Conservation (phyloP, 306 rosid species). For the Sicyos edulis region DNA sequence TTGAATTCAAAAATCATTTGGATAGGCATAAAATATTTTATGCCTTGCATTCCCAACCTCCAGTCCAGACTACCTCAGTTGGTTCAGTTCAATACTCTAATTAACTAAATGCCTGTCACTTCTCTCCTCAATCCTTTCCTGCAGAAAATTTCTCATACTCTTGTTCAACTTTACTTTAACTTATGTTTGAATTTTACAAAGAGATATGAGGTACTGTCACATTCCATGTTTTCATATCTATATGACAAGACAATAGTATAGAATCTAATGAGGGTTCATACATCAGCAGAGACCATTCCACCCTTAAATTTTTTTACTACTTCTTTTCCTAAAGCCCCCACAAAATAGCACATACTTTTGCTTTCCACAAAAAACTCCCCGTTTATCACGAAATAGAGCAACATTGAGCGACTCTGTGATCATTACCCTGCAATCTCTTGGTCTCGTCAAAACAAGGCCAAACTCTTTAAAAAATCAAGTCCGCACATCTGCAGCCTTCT, state of each 20-base stretch:
- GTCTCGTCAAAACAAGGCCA: no score
- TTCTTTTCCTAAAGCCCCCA: no score
- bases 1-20: background rate
- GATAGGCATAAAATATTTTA: background rate
- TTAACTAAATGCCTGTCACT: background rate
- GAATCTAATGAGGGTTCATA: no score
- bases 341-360: no score
- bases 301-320: no score
- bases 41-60: slow-evolving; percentile 4
- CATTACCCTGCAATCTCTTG: no score
- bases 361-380: no score
- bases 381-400: no score
- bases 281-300: no score
- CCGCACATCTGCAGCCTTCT: no score
- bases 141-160: background rate
- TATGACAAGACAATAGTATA: background rate
- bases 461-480: no score
- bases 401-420: no score
- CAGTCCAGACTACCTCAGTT: background rate
- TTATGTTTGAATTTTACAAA: background rate
- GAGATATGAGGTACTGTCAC: background rate
- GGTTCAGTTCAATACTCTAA: background rate
- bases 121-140: background rate
- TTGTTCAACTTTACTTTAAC: background rate
- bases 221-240: background rate